Evolutionary conservation across 148 eudicot genomes (phyloP), one percentile per base, ranked within the genome.

Genomic region (Amaranthus palmeri): DNA sequence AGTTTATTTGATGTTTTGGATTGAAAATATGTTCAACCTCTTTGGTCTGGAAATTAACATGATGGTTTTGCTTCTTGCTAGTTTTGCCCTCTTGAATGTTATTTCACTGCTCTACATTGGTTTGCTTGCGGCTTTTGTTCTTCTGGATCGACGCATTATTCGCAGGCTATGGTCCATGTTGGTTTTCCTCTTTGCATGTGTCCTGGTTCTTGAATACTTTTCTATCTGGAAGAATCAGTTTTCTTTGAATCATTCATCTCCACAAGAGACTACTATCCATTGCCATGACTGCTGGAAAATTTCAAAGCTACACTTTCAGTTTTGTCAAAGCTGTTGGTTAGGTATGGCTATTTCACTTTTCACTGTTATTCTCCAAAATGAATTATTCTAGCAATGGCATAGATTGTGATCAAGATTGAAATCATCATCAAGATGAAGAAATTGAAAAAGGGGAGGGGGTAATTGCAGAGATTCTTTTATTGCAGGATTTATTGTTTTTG

Each of bases 31-130:
- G 85, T 96, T 92, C 77, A 92, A 90, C 76, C 96, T 96, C 67
- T 96, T 92, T 79, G 97, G 99, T 49, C 92, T 96, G 42, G 99
- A 96, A 88, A 92, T 96, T 60, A 96, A 88, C 75, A 92, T 92
- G 99, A 83, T 96, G 72, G 92, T 85, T n/a, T 73, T 96, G 85
- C 88, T 96, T 77, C 83, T 96, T 56, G 82, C 92, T 66, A 96
- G 99, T 73, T 96, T 92, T 79, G 92, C 86, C 54, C 73, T 96
- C 77, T 76, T 96, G 80, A 96, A 96, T 85, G 89, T 86, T 65
- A 77, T 90, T 59, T 96, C 99, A 61, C 73, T 92, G 81, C 83
- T 92, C 71, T 96, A 92, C 68, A 86, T 96, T 75, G 95, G 86
- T 14, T 80, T 88, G 81, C 96, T 96, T 58, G 93, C 90, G 74